phyloP scores from a whole-genome alignment of 306 rosid genomes.

The Begonia masoniana region DNA sequence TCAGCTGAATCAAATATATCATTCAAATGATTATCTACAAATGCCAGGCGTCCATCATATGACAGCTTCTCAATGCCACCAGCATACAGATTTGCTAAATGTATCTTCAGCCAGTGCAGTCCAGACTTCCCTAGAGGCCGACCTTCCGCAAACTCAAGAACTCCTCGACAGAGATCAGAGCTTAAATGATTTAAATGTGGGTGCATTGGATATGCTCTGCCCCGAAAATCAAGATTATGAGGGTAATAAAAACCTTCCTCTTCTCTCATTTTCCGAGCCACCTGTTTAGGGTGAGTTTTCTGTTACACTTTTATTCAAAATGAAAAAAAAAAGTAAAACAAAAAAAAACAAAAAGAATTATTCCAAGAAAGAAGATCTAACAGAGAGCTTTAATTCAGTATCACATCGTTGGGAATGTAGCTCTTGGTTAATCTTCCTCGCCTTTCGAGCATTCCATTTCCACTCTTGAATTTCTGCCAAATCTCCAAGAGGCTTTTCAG shows the following conservation, averaged over 20 bases:
- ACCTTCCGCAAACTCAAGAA: slow-evolving; percentile 81
- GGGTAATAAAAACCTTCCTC: slow-evolving; percentile 88
- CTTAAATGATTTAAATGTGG: slow-evolving; percentile 82
- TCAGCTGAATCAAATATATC: slow-evolving; percentile 71
- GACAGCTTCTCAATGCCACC: slow-evolving; percentile 76
- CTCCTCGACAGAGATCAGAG: slow-evolving; percentile 83
- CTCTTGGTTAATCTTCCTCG: slow-evolving; percentile 67
- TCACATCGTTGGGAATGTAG: slow-evolving; percentile 84
- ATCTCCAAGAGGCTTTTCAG: slow-evolving; percentile 63
- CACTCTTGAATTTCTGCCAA: slow-evolving; percentile 60
- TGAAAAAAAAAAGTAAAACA: slow-evolving; percentile 3
- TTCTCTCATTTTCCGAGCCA: slow-evolving; percentile 68
- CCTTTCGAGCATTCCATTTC: slow-evolving; percentile 63
- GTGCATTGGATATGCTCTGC: slow-evolving; percentile 93
- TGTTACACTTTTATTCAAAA: slow-evolving; percentile 6
- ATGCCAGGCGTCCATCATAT: slow-evolving; percentile 54
- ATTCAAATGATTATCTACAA: slow-evolving; percentile 57
- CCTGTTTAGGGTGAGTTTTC: slow-evolving; percentile 34
- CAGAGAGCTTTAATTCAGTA: slow-evolving; percentile 76
- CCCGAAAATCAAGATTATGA: slow-evolving; percentile 86
- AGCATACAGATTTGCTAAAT: slow-evolving; percentile 56
- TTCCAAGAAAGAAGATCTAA: slow-evolving; percentile 26
- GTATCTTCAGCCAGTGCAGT: slow-evolving; percentile 69
- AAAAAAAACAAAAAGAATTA: not conserved
- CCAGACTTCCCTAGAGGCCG: slow-evolving; percentile 73